phyloP scores from a whole-genome alignment of 2,329 filamentous ascomycete species.

The Lasiodiplodia sp. region DNA sequence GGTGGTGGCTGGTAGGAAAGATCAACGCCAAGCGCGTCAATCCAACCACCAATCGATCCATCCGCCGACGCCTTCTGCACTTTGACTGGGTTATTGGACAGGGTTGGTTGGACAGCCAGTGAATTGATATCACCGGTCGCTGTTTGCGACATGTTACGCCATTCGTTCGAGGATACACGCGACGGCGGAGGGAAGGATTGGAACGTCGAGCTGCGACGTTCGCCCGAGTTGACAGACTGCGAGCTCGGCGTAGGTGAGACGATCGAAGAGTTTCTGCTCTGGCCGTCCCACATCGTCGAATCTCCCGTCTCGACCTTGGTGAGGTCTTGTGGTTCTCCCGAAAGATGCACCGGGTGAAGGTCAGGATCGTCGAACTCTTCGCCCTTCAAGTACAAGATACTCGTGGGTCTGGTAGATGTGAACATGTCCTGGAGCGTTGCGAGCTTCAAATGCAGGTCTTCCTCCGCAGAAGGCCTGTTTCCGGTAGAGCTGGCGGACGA shows the following conservation, averaged over 20 bases:
- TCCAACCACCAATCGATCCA: slow-evolving; percentile 78
- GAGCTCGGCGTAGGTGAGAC: slow-evolving; percentile 59
- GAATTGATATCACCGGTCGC: slow-evolving; percentile 59
- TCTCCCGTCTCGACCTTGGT: slow-evolving; percentile 58
- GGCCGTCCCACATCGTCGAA: slow-evolving; percentile 56
- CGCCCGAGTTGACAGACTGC: slow-evolving; percentile 52
- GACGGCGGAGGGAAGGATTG: slow-evolving; percentile 54
- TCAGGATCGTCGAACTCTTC: slow-evolving; percentile 83
- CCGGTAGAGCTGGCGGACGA: slow-evolving; percentile 68
- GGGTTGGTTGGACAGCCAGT: slow-evolving; percentile 51
- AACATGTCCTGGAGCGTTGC: slow-evolving; percentile 87
- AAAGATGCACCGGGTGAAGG: slow-evolving; percentile 75
- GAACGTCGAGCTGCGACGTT: slow-evolving; percentile 51
- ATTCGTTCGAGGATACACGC: slow-evolving; percentile 58
- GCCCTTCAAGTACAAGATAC: slow-evolving; percentile 78
- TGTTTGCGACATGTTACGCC: slow-evolving; percentile 65
- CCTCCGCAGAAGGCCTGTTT: slow-evolving; percentile 58
- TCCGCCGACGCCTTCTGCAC: slow-evolving; percentile 63
- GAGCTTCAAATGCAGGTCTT: slow-evolving; percentile 81
- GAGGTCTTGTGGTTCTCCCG: slow-evolving; percentile 71
- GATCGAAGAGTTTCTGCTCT: slow-evolving; percentile 58
- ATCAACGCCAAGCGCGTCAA: slow-evolving; percentile 92
- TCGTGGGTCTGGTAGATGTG: slow-evolving; percentile 79
- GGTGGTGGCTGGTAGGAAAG: slow-evolving; percentile 79
- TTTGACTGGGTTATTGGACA: slow-evolving; percentile 62